Base-by-base conservation (phyloP, 1,284 basidiomycete species). In the Inonotus hispidus region DNA sequence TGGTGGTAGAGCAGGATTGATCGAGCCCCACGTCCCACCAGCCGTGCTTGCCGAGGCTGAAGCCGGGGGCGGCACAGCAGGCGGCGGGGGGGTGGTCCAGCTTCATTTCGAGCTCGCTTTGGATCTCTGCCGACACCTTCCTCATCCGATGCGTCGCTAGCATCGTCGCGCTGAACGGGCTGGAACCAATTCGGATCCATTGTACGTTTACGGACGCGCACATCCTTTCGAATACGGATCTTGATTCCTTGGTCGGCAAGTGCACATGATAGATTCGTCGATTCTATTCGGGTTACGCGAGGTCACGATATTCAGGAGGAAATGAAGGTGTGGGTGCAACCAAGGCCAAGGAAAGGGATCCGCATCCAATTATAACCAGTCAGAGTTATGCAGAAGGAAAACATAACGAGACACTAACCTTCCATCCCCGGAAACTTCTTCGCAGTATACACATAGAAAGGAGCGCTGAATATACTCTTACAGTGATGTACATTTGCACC, bases 351-450 rank as follows among this genome's bases (percentile, higher is more conserved):
- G 27, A 56, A 49, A 62, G 54, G 56, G 58, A 64, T 56, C 59
- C 63, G 52, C 62, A 56, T 38, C 39, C 19, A 49, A 52, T 52
- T 3, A 52, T 19, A 35, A 52, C 32, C 49, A 52, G 10, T 32
- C 27, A n/a, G 25, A 52, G 13, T 14, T 32, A 52, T 25, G 46
- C 16, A 4, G 52, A n/a, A n/a, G 45, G 45, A 60, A 61, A 25
- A 45, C 21, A 41, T 16, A 47, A 19, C 16, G 52, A n/a, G 35
- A n/a, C 21, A 73, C 84, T 46, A 64, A 91, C 92, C 87, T 78
- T 92, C 89, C 88, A 95, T 94, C 23, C 92, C 92, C 0, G 93
- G 93, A 71, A 95, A 96, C 73, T 95, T 93, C 79, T 96, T 96
- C 3, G 93, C 92, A 0, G 93, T 93, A 71, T 93, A 96, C 29